phyloP scores from a whole-genome alignment of 129 eudicot species.

The Erigeron canadensis region DNA sequence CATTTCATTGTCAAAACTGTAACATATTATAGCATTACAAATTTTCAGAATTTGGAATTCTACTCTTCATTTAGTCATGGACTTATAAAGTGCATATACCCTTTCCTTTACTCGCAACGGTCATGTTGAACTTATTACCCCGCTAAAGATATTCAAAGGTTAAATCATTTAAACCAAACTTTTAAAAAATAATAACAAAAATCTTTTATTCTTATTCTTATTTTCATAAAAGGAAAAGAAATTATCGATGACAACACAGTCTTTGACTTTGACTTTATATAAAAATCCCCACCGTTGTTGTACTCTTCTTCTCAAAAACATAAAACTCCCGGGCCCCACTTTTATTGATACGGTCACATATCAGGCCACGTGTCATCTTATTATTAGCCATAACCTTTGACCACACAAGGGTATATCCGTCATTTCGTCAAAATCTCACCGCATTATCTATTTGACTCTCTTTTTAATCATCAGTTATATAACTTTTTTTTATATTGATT shows the following conservation, averaged over 20 bases:
- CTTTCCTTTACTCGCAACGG: too few relatives aligned
- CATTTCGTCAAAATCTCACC: slow-evolving; percentile 32
- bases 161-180: too few relatives aligned
- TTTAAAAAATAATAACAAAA: neutral
- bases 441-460: slow-evolving; percentile 29
- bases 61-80: too few relatives aligned
- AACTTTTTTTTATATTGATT: neutral
- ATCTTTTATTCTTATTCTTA: neutral
- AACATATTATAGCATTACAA: too few relatives aligned
- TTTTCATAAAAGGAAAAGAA: neutral
- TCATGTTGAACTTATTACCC: too few relatives aligned
- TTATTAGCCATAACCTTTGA: slow-evolving; percentile 20
- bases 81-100: too few relatives aligned
- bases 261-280: slow-evolving; percentile 20
- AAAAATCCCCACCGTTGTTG: slow-evolving; percentile 5
- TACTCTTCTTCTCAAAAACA: slow-evolving; percentile 14
- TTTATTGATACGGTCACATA: neutral
- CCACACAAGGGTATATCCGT: slow-evolving; percentile 19
- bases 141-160: too few relatives aligned
- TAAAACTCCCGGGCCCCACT: slow-evolving; percentile 10
- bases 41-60: too few relatives aligned
- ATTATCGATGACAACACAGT: slow-evolving; percentile 3
- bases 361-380: slow-evolving; percentile 3
- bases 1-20: too few relatives aligned
- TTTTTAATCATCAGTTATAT: neutral